phyloP scores from a whole-genome alignment of 345 rosid genomes.

The Ceriops zippeliana region DNA sequence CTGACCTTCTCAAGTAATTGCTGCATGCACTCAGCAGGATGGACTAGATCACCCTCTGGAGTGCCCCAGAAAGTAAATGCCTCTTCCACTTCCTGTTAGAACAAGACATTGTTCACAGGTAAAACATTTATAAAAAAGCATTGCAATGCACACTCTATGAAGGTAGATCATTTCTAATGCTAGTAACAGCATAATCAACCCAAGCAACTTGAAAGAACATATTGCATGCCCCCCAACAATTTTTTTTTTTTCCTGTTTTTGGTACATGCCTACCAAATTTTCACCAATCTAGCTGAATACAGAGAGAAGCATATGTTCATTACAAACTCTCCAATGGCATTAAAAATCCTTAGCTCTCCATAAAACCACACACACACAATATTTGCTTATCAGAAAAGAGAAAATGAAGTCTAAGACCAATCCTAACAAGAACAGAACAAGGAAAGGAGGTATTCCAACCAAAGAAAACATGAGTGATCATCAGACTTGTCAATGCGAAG shows the following conservation, averaged over 20 bases:
- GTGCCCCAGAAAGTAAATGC: constrained; percentile 95
- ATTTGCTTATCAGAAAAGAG: background rate
- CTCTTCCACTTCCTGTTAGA: constrained; percentile 78
- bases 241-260: too few relatives aligned
- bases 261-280: too few relatives aligned
- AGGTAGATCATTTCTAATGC: background rate
- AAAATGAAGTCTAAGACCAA: background rate
- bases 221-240: background rate
- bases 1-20: constrained; percentile 91
- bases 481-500: background rate
- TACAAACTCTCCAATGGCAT: background rate
- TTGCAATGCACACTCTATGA: background rate
- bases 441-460: background rate
- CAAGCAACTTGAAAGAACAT: background rate
- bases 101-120: constrained; percentile 5
- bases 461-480: background rate
- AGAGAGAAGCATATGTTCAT: background rate
- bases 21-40: constrained; percentile 98
- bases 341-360: background rate
- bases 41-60: constrained; percentile 70
- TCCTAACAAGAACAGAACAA: too few relatives aligned
- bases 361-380: too few relatives aligned
- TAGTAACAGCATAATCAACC: background rate
- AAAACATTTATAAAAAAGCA: background rate
- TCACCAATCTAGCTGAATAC: too few relatives aligned